Evolutionary conservation across 208 protist genomes (phyloP).

Genomic region (Angomonas ambiguus): DNA sequence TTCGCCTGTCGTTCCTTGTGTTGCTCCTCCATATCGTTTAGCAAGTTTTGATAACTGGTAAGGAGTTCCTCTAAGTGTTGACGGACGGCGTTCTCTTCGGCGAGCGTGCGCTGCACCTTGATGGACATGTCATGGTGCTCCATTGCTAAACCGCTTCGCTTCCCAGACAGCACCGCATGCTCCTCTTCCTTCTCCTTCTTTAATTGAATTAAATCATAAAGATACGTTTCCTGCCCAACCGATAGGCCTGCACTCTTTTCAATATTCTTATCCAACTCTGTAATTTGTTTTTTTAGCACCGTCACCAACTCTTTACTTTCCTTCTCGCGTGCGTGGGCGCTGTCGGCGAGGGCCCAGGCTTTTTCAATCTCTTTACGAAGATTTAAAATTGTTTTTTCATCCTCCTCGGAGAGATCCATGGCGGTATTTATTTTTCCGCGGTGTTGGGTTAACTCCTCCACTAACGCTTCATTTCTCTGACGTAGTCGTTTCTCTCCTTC

Average conservation of each 20-base stretch:
- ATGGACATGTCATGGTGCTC: slow-evolving; percentile 49
- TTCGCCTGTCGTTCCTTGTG: slow-evolving; percentile 66
- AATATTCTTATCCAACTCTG: slow-evolving; percentile 90
- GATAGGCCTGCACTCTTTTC: slow-evolving; percentile 91
- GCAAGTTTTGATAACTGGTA: slow-evolving; percentile 49
- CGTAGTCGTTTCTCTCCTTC: slow-evolving; percentile 97
- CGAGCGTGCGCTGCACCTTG: slow-evolving; percentile 15
- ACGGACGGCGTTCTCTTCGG: slow-evolving; percentile 15
- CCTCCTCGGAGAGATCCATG: slow-evolving; percentile 94
- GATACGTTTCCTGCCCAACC: slow-evolving; percentile 92
- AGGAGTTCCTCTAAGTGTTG: slow-evolving; percentile 30
- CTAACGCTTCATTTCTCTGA: slow-evolving; percentile 92
- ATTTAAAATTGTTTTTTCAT: slow-evolving; percentile 92
- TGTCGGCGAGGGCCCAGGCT: slow-evolving; percentile 97
- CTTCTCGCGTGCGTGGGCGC: slow-evolving; percentile 95
- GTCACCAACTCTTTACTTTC: slow-evolving; percentile 93
- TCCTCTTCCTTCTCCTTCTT: slow-evolving; percentile 94
- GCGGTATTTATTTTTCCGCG: slow-evolving; percentile 95
- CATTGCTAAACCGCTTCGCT: slow-evolving; percentile 47
- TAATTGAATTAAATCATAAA: slow-evolving; percentile 91
- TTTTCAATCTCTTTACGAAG: slow-evolving; percentile 96
- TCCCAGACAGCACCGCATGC: slow-evolving; percentile 54
- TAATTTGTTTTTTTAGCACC: slow-evolving; percentile 93
- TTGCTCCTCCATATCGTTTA: slow-evolving; percentile 60
- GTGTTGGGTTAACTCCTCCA: slow-evolving; percentile 94